A percentile compares a stretch with the other conserved stretches of the same genome.
These are phyloP conservation scores for Tinospora cordifolia DNA, from an alignment of 164 flowering plant species.

Conservation along the genomic window DNA sequence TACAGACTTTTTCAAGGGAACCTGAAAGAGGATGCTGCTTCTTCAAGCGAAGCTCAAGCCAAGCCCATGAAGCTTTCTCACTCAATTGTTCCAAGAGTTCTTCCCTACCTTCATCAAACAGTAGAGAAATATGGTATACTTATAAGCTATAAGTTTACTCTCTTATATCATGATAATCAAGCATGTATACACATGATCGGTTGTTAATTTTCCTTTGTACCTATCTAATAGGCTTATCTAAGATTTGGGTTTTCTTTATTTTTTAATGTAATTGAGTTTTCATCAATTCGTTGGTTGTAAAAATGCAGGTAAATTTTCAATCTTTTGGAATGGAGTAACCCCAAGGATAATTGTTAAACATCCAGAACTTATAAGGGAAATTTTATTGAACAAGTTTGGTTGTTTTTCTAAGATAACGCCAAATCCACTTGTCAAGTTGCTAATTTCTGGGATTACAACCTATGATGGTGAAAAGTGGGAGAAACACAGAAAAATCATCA, in stretches of 20 bases:
- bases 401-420: background rate
- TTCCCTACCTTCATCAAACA: conserved; percentile 10
- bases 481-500: conserved; percentile 23
- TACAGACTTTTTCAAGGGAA: conserved; percentile 33
- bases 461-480: conserved; percentile 24
- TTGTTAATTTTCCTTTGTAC: background rate
- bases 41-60: conserved; percentile 16
- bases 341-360: conserved; percentile 9
- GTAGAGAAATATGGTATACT: conserved; percentile 13
- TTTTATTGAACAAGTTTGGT: conserved; percentile 9
- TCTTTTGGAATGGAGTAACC: conserved; percentile 10
- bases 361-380: conserved; percentile 10
- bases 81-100: conserved; percentile 15
- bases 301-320: conserved; percentile 13
- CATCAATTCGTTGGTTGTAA: background rate
- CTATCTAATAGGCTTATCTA: too few relatives aligned
- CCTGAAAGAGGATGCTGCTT: conserved; percentile 10
- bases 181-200: background rate
- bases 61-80: conserved; percentile 23
- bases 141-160: too few relatives aligned
- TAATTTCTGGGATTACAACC: conserved; percentile 10
- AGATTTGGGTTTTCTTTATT: background rate
- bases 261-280: background rate
- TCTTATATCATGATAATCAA: background rate
- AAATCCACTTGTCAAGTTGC: conserved; percentile 4